Evolutionary conservation across 179 eudicot genomes (phyloP), one percentile per base, ranked within the genome.

Genomic region (Drosera spatulata): DNA sequence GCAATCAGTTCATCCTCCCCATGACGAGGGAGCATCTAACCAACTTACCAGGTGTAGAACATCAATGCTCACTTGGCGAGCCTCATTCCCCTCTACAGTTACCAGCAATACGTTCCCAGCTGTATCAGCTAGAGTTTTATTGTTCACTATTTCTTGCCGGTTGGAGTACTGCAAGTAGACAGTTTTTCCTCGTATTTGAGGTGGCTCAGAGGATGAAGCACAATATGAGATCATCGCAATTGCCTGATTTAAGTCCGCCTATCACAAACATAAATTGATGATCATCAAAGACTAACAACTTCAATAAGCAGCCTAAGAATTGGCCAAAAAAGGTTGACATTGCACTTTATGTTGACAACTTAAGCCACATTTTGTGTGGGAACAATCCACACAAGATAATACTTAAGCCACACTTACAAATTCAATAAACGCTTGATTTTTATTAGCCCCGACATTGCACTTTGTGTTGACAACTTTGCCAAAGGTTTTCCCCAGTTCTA

Each of bases 181-280:
- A 41, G 97, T 90, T 80, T 94, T 94, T 66, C 99, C 97, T 68
- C 99, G 86, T 69, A 94, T 95, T 77, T 86, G 95, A 73, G 99
- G 95, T n/a, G 97, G 99, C 66, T 94, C 99, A 7, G 97, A 90
- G 22, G 99, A 94, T 57, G 99, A 94, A 50, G 97, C 97, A 80
- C 85, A 94, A 66, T 94, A 94, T 43, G 99, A 86, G 75, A 94
- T 94, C 97, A 94, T 94, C 40, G 89, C 87, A 71, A 94, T 94
- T 58, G 99, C 99, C 76, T 94, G 99, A 77, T 94, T 94, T 65
- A 82, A 73, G 58, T 94, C 99, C 58, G 81, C 96, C 99, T 94
- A 66, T 4, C 71, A 61, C 58, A 61, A 13, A 62, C 14, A 43
- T 37, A 64, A 43, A n/a, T n/a, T n/a, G 15, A 46, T 5, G 3